Base-by-base conservation (phyloP, 2,329 filamentous ascomycete species). In the Fusarium bactridioides region DNA sequence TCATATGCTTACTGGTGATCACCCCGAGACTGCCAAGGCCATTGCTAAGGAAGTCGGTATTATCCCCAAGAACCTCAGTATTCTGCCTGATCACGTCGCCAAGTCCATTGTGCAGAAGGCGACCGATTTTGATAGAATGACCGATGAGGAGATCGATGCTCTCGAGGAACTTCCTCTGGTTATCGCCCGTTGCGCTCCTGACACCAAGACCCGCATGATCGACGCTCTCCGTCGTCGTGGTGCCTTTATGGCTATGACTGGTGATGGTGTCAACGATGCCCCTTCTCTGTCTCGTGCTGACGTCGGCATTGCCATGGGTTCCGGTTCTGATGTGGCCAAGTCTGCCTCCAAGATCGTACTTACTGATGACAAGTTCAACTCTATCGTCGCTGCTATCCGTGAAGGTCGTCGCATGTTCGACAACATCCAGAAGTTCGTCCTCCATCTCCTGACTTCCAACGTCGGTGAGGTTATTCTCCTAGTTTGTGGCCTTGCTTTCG, bases 131-230 rank as follows among this genome's bases (percentile, higher is more conserved):
- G 94, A 97, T 79, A 90, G 90, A 69, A 86, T 97, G 71, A 88
- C 88, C 0, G 92, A 96, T 51, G 89, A 86, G 1, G 89, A 96
- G 79, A 93, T 97, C 61, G 94, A 97, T 72, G 85, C 86, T 1
- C 84, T 97, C 21, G 90, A 92, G 9, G 89, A 94, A 44, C 84
- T 97, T 5, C 94, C 94, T 5, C 85, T 95, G 2, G 94, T 97
- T 13, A 91, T 97, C 67, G 94, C 94, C 41, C 91, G 94, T 41
- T 97, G 94, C 79, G 92, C 93, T 2, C 94, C 94, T 1, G 90
- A 93, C 66, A 97, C 94, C 43, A 97, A 97, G 83, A 94, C 94
- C 9, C 91, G 93, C 66, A 97, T 97, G 94, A 95, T 97, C 57
- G 93, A 95, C 74, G 94, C 94, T 10, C 88, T 97, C 21, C 93